These are phyloP conservation scores for Prototheca wickerhamii DNA, from an alignment of 163 green algal genomes.

Conservation along the genomic window DNA sequence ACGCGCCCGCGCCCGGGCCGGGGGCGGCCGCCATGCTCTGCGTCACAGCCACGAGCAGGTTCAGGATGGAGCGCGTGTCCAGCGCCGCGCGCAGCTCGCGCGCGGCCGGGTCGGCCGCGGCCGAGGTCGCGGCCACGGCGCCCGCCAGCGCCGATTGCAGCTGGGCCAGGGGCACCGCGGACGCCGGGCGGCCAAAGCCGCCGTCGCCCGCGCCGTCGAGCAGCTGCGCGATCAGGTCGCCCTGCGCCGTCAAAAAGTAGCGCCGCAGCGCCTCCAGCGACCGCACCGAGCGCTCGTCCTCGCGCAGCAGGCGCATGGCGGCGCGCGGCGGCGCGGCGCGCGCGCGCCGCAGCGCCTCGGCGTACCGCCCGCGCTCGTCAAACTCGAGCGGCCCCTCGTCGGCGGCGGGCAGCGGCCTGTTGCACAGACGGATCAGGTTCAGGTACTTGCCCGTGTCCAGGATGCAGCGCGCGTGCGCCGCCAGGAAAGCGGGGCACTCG, in stretches of 20 bases:
- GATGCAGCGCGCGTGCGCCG: slow-evolving; percentile 16
- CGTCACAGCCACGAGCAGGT: slow-evolving; percentile 35
- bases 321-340: slow-evolving; percentile 26
- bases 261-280: slow-evolving; percentile 36
- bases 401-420: slow-evolving; percentile 32
- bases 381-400: slow-evolving; percentile 7
- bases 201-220: slow-evolving; percentile 63
- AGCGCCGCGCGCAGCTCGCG: slow-evolving; percentile 45
- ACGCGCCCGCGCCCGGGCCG: background rate
- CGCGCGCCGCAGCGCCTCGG: slow-evolving; percentile 17
- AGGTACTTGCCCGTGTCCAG: slow-evolving; percentile 73
- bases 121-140: slow-evolving; percentile 38
- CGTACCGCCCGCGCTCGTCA: slow-evolving; percentile 29
- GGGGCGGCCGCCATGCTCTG: background rate
- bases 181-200: slow-evolving; percentile 56
- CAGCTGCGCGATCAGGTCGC: slow-evolving; percentile 76
- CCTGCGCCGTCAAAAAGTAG: slow-evolving; percentile 74
- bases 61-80: slow-evolving; percentile 48
- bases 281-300: slow-evolving; percentile 26
- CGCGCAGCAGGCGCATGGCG: slow-evolving; percentile 38
- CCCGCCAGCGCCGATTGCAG: slow-evolving; percentile 75
- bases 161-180: slow-evolving; percentile 47
- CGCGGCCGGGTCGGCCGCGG: slow-evolving; percentile 36
- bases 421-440: slow-evolving; percentile 76
- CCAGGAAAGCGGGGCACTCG: slow-evolving; percentile 48